Base-by-base conservation (phyloP, 2,329 filamentous ascomycete species). In the Neurospora crassa region DNA sequence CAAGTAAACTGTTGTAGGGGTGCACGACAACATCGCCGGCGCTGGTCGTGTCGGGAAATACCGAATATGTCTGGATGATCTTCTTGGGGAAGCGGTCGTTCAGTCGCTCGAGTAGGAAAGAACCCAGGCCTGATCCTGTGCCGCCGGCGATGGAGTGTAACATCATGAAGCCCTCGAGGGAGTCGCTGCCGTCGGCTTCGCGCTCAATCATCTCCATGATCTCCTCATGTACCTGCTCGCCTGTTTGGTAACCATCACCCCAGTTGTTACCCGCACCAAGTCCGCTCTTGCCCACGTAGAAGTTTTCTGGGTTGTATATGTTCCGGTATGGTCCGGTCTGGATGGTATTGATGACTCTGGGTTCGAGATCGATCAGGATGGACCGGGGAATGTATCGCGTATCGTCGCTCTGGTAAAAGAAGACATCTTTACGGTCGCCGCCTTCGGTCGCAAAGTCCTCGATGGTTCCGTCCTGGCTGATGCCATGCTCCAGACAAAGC, bases 151-250 rank as follows among this genome's bases (percentile, higher is more conserved):
- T 99, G 3, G 96, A 98, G 81, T 99, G 96, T 74, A 99, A 87
- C 81, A 99, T 89, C 96, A 99, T 99, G 84, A 99, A 99, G 47
- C 96, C 96, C 88, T 99, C 96, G 4, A 99, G 86, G 69, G 94
- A 97, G 81, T 99, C 96, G 80, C 95, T 98, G 41, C 96, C 96
- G 81, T 99, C 96, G 18, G 96, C 96, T 81, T 99, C 96, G 73
- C 96, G 91, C 79, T 99, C 96, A 78, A 99, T 97, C 94, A 99
- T 99, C 80, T 99, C 96, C 87, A 99, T 93, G 71, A 99, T 93
- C 80, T 99, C 96, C 81, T 99, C 96, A 77, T 95, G 93, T 24
- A 99, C 93, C 67, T 87, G 86, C 80, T 97, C 94, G 76, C 94
- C 96, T 70, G 93, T 94, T 75, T 96, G 90, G 82, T 99, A 99